phyloP scores from a whole-genome alignment of 176 grass and related monocot species.

The Hsuehochloa calcarea region DNA sequence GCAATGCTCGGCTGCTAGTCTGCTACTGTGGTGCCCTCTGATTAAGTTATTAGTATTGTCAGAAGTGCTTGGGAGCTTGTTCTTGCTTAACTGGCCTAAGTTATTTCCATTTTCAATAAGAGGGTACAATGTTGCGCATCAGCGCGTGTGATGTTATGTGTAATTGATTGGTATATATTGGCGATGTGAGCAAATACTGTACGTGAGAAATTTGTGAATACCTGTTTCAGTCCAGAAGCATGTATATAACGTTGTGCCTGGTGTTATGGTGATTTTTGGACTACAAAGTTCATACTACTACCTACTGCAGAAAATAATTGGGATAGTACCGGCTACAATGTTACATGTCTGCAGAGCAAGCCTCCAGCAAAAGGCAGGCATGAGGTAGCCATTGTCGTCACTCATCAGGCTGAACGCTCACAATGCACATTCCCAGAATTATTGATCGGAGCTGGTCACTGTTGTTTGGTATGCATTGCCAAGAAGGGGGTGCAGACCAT shows the following conservation, averaged over 20 bases:
- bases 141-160: background rate
- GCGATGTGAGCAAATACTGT: background rate
- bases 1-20: background rate
- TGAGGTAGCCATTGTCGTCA: background rate
- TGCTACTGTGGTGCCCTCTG: background rate
- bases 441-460: background rate
- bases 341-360: background rate
- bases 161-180: background rate
- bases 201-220: constrained; percentile 1
- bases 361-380: background rate
- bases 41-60: background rate
- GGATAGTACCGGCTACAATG: no score
- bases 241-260: background rate
- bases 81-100: background rate
- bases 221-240: background rate
- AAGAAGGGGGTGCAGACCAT: background rate
- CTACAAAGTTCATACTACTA: background rate
- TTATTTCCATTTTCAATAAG: background rate
- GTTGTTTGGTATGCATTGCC: background rate
- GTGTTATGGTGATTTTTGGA: background rate
- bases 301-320: background rate
- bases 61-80: background rate
- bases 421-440: background rate
- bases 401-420: background rate
- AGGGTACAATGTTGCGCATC: background rate